Evolutionary conservation across 2,329 filamentous ascomycete species (phyloP).

Genomic region (Colletotrichum agaves): DNA sequence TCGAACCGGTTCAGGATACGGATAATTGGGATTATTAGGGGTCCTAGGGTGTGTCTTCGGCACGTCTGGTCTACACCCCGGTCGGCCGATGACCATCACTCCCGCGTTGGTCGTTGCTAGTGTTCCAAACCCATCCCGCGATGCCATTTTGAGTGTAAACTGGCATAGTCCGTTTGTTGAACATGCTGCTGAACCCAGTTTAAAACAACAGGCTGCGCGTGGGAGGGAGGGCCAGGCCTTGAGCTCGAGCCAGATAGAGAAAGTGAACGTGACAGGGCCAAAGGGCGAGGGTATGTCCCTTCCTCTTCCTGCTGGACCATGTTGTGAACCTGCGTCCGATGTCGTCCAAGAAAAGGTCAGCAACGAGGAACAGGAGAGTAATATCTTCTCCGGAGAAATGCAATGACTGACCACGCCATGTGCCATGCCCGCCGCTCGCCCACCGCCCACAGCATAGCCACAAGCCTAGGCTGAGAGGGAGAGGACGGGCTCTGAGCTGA

Average conservation of each 20-base stretch:
- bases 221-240: slow-evolving; percentile 1
- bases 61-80: slow-evolving; percentile 31
- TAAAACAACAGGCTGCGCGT: neutral
- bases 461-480: slow-evolving; percentile 5
- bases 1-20: slow-evolving; percentile 6
- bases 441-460: slow-evolving; percentile 27
- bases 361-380: neutral
- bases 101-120: slow-evolving; percentile 33
- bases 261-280: neutral
- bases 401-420: slow-evolving; percentile 7
- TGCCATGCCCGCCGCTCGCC: neutral
- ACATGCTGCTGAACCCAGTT: slow-evolving; percentile 7
- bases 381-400: neutral
- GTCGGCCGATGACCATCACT: slow-evolving; percentile 34
- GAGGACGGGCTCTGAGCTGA: slow-evolving; percentile 1
- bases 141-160: slow-evolving; percentile 34
- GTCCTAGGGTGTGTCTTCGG: slow-evolving; percentile 32
- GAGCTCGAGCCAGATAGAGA: neutral
- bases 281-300: too few relatives aligned
- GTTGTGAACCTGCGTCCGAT: too few relatives aligned
- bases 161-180: slow-evolving; percentile 8
- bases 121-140: slow-evolving; percentile 31
- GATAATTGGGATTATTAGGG: slow-evolving; percentile 33
- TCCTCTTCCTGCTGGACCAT: neutral
- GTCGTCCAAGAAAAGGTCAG: neutral